These are phyloP conservation scores for Gamsiella multidivaricata DNA, from an alignment of 192 early-diverging fungal genomes.

Conservation along the genomic window DNA sequence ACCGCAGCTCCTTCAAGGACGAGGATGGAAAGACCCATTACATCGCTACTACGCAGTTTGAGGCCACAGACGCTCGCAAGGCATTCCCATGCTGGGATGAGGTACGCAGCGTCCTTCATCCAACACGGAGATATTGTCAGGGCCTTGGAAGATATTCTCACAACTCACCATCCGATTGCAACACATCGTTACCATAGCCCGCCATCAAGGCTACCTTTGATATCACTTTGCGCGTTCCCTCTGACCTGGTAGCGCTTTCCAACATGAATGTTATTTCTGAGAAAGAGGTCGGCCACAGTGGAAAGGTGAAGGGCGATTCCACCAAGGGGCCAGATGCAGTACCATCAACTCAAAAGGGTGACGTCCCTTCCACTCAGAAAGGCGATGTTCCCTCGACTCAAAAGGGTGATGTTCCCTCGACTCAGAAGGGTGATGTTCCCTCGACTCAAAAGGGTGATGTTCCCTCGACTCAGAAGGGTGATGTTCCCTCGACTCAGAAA, in stretches of 20 bases:
- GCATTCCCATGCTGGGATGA: constrained; percentile 99
- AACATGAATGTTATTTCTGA: constrained; percentile 91
- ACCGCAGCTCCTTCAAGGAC: constrained; percentile 77
- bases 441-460: constrained; percentile 52
- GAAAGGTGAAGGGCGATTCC: constrained; percentile 52
- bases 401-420: constrained; percentile 44
- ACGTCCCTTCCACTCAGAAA: constrained; percentile 30
- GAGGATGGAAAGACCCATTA: constrained; percentile 62
- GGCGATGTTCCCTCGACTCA: constrained; percentile 47
- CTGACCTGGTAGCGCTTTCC: constrained; percentile 83
- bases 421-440: constrained; percentile 44
- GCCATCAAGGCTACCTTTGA: constrained; percentile 95
- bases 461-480: constrained; percentile 45
- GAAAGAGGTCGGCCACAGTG: constrained; percentile 60
- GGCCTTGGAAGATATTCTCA: no score
- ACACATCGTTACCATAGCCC: constrained; percentile 60
- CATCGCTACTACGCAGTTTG: constrained; percentile 95
- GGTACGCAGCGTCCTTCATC: constrained; percentile 29
- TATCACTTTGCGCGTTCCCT: constrained; percentile 83
- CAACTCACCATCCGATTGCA: neutral
- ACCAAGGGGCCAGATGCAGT: constrained; percentile 25
- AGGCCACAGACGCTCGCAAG: constrained; percentile 90
- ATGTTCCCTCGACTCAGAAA: constrained; percentile 48
- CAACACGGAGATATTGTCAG: no score
- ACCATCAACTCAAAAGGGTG: constrained; percentile 32